These are phyloP conservation scores for Trichoderma semiorbis DNA, from an alignment of 2,329 filamentous ascomycete species.

Conservation along the genomic window DNA sequence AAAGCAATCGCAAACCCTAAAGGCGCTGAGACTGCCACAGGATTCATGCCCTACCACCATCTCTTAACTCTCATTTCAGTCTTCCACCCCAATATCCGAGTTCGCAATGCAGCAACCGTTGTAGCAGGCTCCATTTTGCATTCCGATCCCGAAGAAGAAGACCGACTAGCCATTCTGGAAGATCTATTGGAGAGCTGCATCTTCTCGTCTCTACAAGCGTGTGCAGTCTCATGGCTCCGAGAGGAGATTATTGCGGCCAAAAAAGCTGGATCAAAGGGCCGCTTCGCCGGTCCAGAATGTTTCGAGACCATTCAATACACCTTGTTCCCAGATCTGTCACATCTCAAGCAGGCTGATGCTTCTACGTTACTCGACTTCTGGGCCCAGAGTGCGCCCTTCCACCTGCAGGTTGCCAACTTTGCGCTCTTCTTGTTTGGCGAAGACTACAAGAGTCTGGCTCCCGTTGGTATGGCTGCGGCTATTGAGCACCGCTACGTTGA, in stretches of 20 bases:
- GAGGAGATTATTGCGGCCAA: slow-evolving; percentile 56
- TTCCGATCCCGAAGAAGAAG: slow-evolving; percentile 55
- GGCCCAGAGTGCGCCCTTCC: slow-evolving; percentile 49
- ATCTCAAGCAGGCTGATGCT: slow-evolving; percentile 41
- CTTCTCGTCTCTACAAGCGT: slow-evolving; percentile 59
- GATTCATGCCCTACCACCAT: slow-evolving; percentile 61
- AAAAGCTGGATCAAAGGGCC: slow-evolving; percentile 30
- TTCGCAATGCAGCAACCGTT: slow-evolving; percentile 52
- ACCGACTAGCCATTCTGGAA: slow-evolving; percentile 59
- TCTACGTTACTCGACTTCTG: slow-evolving; percentile 50
- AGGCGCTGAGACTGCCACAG: slow-evolving; percentile 34
- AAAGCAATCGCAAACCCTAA: slow-evolving; percentile 38
- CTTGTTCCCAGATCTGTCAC: slow-evolving; percentile 56
- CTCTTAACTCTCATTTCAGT: slow-evolving; percentile 54
- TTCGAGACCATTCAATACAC: slow-evolving; percentile 59
- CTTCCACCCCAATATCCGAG: slow-evolving; percentile 52
- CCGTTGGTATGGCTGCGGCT: slow-evolving; percentile 53
- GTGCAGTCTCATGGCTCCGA: slow-evolving; percentile 60
- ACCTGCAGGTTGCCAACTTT: slow-evolving; percentile 61
- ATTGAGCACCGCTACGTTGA: slow-evolving; percentile 57
- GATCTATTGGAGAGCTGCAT: slow-evolving; percentile 64
- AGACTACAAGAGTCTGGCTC: slow-evolving; percentile 47
- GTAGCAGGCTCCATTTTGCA: slow-evolving; percentile 55
- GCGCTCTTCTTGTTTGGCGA: slow-evolving; percentile 52
- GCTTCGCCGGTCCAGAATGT: slow-evolving; percentile 52